Base-by-base conservation (phyloP, 2,329 filamentous ascomycete genomes). In the Aspergillus proliferans region DNA sequence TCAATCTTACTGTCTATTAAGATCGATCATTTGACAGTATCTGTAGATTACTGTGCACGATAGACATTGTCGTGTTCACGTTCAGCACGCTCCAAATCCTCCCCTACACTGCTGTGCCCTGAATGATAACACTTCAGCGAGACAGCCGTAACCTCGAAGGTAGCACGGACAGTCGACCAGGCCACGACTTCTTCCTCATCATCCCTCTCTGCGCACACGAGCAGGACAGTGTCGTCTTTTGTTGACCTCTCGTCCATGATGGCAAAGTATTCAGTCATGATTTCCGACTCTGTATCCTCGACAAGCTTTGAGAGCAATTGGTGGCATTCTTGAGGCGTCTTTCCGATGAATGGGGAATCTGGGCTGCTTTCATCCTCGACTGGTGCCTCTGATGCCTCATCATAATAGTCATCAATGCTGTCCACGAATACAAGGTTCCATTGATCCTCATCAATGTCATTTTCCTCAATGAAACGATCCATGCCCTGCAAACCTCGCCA, bases 341-440 rank as follows among this genome's bases (percentile, higher is more conserved):
- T 42, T 42, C 40, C 40, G n/a, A 42, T 42, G 22, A 42, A 42
- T 42, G 40, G 40, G 18, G 40, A 42, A 42, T 42, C n/a, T 22
- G 18, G 40, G 40, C 19, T 42, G 40, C 40, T 26, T 21, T 26
- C 40, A 22, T 42, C 40, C 40, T 42, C 18, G 22, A 42, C 9
- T 42, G 22, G 40, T 42, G 40, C 40, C 40, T 42, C 40, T 42
- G 40, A 22, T 42, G 40, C 18, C 40, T 42, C 40, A 42, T 42
- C 40, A 42, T 42, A 42, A 42, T 26, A 42, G 40, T 42, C 40
- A 8, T 42, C 40, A 42, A 42, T 42, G 19, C 40, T 42, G 15
- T 42, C 40, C 40, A 42, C 40, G 19, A 42, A 42, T 42, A 42
- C 40, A 42, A 42, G 40, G 22, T 42, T n/a, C 40, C 40, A 42